Percentiles rank a stretch among this genome's conserved stretches.
These are phyloP conservation scores for Colletotrichum sp. DNA, from an alignment of 2,329 filamentous ascomycete genomes.

Conservation along the genomic window DNA sequence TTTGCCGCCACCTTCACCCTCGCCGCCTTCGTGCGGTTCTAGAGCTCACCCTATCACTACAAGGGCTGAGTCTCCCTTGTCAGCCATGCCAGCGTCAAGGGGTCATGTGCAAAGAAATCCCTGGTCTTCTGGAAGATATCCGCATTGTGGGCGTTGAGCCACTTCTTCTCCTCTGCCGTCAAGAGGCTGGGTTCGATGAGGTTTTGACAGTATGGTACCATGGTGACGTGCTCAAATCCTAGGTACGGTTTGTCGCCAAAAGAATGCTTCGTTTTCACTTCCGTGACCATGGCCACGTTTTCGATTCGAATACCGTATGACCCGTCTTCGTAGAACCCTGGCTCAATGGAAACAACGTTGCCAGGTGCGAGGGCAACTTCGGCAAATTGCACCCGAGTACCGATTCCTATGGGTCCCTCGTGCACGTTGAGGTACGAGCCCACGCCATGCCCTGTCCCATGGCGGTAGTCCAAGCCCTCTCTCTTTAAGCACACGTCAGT, in stretches of 20 bases:
- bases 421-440: slow-evolving; percentile 97
- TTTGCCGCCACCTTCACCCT: slow-evolving; percentile 78
- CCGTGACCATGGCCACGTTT: slow-evolving; percentile 90
- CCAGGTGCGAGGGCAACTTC: slow-evolving; percentile 90
- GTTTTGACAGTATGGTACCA: slow-evolving; percentile 93
- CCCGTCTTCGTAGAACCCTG: slow-evolving; percentile 96
- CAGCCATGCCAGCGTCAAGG: slow-evolving; percentile 78
- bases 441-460: slow-evolving; percentile 95
- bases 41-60: slow-evolving; percentile 19
- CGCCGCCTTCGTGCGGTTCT: slow-evolving; percentile 57
- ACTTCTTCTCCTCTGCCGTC: slow-evolving; percentile 76
- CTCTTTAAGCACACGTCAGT: slow-evolving; percentile 42
- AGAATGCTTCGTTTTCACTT: slow-evolving; percentile 83
- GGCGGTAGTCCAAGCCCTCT: slow-evolving; percentile 90
- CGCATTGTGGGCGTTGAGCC: slow-evolving; percentile 85
- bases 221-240: slow-evolving; percentile 95
- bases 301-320: slow-evolving; percentile 95
- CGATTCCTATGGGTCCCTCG: slow-evolving; percentile 95
- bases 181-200: slow-evolving; percentile 79
- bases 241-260: slow-evolving; percentile 96
- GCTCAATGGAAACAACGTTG: slow-evolving; percentile 95
- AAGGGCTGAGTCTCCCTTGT: slow-evolving; percentile 81
- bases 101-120: slow-evolving; percentile 75
- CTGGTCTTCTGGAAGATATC: slow-evolving; percentile 85
- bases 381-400: slow-evolving; percentile 87